Evolutionary conservation across 2,329 filamentous ascomycete genomes (phyloP).

Genomic region (Diaporthe caulivora): DNA sequence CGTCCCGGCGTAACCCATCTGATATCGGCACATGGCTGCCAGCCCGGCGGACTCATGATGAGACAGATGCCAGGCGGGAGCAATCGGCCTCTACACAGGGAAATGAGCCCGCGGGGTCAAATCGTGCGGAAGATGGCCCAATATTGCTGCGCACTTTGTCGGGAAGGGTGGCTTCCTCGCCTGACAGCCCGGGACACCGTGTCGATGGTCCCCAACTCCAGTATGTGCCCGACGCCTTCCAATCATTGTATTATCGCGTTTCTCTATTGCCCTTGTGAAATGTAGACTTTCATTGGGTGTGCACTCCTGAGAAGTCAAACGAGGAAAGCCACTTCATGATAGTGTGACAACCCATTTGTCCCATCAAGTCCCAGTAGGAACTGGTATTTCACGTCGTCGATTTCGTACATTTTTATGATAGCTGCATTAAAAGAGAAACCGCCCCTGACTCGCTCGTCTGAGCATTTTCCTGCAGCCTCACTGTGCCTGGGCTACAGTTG

Average conservation of each 20-base stretch:
- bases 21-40: conserved; percentile 42
- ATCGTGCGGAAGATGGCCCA: not conserved
- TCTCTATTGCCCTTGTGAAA: not conserved
- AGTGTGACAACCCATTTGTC: not conserved
- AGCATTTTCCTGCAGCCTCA: no score
- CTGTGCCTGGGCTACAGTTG: not conserved
- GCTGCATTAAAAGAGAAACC: not conserved
- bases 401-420: no score
- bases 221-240: not conserved
- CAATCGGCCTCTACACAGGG: not conserved
- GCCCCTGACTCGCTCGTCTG: not conserved
- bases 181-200: not conserved
- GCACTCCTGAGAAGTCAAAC: not conserved
- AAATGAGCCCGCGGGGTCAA: not conserved
- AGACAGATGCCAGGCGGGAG: not conserved
- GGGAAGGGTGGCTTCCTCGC: not conserved
- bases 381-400: no score
- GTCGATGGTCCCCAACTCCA: not conserved
- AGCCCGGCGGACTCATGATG: conserved; percentile 54
- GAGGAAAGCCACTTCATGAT: not conserved
- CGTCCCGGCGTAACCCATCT: conserved; percentile 25
- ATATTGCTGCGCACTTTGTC: not conserved
- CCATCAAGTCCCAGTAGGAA: no score
- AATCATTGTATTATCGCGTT: not conserved
- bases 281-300: not conserved